Evolutionary conservation across 768 basidiomycete genomes (phyloP).

Genomic region (Suillus ampliporus): DNA sequence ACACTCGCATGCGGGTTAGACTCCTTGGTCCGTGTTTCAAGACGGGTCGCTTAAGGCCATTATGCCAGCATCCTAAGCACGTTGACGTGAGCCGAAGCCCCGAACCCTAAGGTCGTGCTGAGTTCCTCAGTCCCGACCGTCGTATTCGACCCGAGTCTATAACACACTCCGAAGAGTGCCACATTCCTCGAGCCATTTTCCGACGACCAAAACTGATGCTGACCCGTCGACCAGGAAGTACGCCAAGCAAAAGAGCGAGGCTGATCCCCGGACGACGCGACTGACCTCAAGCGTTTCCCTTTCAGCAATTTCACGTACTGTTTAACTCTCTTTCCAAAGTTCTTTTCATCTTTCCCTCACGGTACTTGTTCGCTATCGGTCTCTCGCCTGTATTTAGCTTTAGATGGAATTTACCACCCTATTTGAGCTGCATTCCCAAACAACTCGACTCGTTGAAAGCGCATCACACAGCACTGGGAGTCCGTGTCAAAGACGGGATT

Average conservation of each 20-base stretch:
- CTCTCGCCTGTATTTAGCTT: conserved; percentile 84
- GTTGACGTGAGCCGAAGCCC: conserved; percentile 54
- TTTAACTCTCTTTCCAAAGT: conserved; percentile 84
- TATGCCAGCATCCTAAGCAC: conserved; percentile 78
- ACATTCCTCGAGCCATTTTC: conserved; percentile 66
- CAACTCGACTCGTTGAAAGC: conserved; percentile 83
- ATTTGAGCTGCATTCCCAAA: conserved; percentile 85
- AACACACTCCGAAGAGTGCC: conserved; percentile 67
- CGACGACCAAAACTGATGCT: conserved; percentile 67
- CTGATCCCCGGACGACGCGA: conserved; percentile 60
- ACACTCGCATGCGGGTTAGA: conserved; percentile 85
- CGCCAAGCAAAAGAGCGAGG: conserved; percentile 54
- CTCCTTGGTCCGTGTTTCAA: conserved; percentile 89
- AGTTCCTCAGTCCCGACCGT: conserved; percentile 64
- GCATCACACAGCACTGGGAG: conserved; percentile 67
- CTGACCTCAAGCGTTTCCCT: conserved; percentile 80
- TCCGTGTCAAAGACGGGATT: conserved; percentile 69
- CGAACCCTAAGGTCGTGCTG: conserved; percentile 58
- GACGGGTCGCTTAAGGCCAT: conserved; percentile 83
- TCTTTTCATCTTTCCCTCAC: conserved; percentile 85
- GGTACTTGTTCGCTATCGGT: conserved; percentile 86
- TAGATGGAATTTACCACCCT: conserved; percentile 86
- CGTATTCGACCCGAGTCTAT: conserved; percentile 63
- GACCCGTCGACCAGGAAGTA: conserved; percentile 63
- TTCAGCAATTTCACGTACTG: conserved; percentile 83